Conservation (phyloP, 2,329 filamentous ascomycete genomes). For the Trichoderma sp. region DNA sequence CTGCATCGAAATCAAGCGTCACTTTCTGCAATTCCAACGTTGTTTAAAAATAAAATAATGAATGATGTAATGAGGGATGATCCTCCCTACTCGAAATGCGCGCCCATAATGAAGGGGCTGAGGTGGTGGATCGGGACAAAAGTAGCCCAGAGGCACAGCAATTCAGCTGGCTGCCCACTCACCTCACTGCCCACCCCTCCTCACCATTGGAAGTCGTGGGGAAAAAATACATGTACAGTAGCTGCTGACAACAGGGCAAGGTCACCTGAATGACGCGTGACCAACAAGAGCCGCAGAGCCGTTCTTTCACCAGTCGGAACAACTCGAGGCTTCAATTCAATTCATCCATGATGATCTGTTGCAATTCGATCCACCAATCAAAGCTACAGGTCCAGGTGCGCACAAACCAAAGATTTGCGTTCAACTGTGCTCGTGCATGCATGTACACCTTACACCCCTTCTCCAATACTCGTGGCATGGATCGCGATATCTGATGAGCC, state of each 20-base stretch:
- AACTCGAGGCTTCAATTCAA: not conserved
- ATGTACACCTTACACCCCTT: not conserved
- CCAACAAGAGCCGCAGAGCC: not conserved
- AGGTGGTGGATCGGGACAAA: not conserved
- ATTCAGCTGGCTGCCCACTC: not conserved
- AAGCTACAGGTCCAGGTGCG: not conserved
- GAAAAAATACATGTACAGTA: not conserved
- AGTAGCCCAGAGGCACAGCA: not conserved
- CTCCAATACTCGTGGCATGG: not conserved
- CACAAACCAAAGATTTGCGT: not conserved
- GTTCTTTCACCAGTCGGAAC: not conserved
- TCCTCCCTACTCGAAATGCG: not conserved
- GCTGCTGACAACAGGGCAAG: not conserved
- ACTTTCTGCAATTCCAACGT: not conserved
- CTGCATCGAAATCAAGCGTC: not conserved
- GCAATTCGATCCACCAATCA: not conserved
- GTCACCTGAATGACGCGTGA: conserved; percentile 7
- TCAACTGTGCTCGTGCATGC: not conserved
- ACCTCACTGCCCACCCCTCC: not conserved
- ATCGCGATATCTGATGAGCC: conserved; percentile 18
- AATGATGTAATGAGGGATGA: not conserved
- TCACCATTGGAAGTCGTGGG: not conserved
- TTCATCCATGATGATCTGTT: not conserved
- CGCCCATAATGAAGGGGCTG: not conserved
- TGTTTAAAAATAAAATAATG: not conserved